Evolutionary conservation across 2,329 filamentous ascomycete genomes (phyloP).

Genomic region (Coniella vitis): DNA sequence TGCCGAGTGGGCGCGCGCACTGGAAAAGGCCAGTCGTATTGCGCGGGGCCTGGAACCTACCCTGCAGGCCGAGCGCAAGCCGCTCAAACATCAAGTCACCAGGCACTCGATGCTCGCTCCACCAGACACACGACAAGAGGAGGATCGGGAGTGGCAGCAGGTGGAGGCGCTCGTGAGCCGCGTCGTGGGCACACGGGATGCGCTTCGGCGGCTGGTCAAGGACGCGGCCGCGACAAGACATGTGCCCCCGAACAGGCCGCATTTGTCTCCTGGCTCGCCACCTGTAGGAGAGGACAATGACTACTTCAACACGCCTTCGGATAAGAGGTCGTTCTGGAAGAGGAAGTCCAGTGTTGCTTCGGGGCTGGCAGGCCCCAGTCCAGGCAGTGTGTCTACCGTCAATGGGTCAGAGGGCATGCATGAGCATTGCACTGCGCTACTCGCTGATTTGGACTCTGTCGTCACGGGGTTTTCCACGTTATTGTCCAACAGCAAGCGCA

Average conservation of each 20-base stretch:
- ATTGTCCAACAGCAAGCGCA: conserved; percentile 70
- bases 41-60: conserved; percentile 46
- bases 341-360: conserved; percentile 61
- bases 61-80: conserved; percentile 21
- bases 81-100: conserved; percentile 16
- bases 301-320: conserved; percentile 43
- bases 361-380: conserved; percentile 36
- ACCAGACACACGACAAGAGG: conserved; percentile 38
- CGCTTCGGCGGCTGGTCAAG: conserved; percentile 76
- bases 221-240: conserved; percentile 66
- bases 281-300: conserved; percentile 41
- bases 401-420: conserved; percentile 42
- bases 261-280: conserved; percentile 35
- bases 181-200: conserved; percentile 81
- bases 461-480: conserved; percentile 75
- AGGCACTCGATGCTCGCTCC: conserved; percentile 21
- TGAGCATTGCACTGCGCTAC: conserved; percentile 75
- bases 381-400: conserved; percentile 26
- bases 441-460: conserved; percentile 77
- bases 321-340: conserved; percentile 84
- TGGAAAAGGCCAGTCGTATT: conserved; percentile 73
- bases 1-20: conserved; percentile 73
- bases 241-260: conserved; percentile 26
- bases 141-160: conserved; percentile 79
- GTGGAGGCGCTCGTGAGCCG: conserved; percentile 81